These are phyloP conservation scores for Saturnispora besseyi DNA, from an alignment of 805 yeast species.

Conservation along the genomic window DNA sequence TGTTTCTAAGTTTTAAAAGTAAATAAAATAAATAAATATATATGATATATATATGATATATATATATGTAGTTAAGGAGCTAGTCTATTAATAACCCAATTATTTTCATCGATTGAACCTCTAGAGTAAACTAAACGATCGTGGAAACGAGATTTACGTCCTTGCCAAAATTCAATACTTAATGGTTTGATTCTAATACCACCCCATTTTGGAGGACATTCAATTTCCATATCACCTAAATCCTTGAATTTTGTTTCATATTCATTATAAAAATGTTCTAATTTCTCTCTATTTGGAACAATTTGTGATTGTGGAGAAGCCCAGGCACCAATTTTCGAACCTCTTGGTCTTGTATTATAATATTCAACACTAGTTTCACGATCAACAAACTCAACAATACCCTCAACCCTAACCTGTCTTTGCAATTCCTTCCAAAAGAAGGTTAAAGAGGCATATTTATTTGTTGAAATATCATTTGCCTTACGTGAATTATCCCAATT, in stretches of 20 bases:
- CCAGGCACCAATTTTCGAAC: constrained; percentile 94
- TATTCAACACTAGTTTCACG: constrained; percentile 70
- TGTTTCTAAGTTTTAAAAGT: constrained; percentile 16
- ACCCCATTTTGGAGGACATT: constrained; percentile 95
- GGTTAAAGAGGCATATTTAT: constrained; percentile 72
- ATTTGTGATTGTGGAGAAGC: constrained; percentile 79
- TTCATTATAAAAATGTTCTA: constrained; percentile 43
- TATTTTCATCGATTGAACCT: constrained; percentile 32
- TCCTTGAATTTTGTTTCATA: constrained; percentile 52
- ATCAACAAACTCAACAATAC: constrained; percentile 62
- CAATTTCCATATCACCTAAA: constrained; percentile 48
- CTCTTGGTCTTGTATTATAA: constrained; percentile 83
- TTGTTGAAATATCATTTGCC: constrained; percentile 56
- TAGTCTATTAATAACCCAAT: constrained; percentile 60
- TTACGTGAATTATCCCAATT: constrained; percentile 89
- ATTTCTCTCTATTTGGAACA: constrained; percentile 49
- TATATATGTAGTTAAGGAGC: constrained; percentile 41
- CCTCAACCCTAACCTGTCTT: constrained; percentile 91
- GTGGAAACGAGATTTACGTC: constrained; percentile 80
- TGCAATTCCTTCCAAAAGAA: constrained; percentile 91
- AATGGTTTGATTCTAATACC: constrained; percentile 82
- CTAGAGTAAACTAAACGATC: constrained; percentile 75
- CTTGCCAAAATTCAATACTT: constrained; percentile 97
- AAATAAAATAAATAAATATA: not conserved
- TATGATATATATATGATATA: too few species aligned